Conservation (phyloP, 805 yeast species). For the Lachancea dasiensis region DNA sequence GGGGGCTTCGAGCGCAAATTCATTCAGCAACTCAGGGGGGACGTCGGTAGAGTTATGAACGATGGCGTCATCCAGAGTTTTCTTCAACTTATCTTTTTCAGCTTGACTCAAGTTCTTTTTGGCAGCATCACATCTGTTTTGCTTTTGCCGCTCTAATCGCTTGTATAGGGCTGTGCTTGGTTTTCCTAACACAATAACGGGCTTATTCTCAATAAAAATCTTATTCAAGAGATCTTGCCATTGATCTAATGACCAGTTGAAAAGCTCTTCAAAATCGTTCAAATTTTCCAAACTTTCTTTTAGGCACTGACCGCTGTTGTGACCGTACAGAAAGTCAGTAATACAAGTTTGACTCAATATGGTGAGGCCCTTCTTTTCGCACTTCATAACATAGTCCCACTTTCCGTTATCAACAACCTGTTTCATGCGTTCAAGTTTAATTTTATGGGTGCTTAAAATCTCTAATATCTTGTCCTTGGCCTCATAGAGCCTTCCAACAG, state of each 20-base stretch:
- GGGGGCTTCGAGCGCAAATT: conserved; percentile 71
- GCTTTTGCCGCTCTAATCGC: conserved; percentile 44
- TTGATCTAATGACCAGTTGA: conserved; percentile 53
- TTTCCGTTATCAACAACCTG: conserved; percentile 63
- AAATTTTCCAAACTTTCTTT: conserved; percentile 48
- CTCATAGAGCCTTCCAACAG: conserved; percentile 53
- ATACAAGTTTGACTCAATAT: conserved; percentile 62
- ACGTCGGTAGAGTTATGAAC: conserved; percentile 65
- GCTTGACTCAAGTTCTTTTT: conserved; percentile 46
- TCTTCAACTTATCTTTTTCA: conserved; percentile 50
- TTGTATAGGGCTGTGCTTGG: conserved; percentile 60
- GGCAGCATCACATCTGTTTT: conserved; percentile 45
- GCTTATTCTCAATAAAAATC: conserved; percentile 53
- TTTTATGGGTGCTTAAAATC: conserved; percentile 48
- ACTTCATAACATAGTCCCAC: conserved; percentile 52
- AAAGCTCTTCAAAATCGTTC: conserved; percentile 47
- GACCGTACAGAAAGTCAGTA: conserved; percentile 75
- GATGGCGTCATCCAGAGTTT: conserved; percentile 56
- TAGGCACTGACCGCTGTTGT: conserved; percentile 52
- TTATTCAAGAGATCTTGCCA: conserved; percentile 58
- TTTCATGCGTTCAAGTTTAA: conserved; percentile 61
- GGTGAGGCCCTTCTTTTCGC: conserved; percentile 56
- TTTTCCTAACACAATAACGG: conserved; percentile 60
- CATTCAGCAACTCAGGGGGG: conserved; percentile 57
- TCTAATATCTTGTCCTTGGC: conserved; percentile 47